Evolutionary conservation across 2,329 filamentous ascomycete genomes (phyloP), one percentile per base, ranked within the genome.

Genomic region (Monosporascus sp.): DNA sequence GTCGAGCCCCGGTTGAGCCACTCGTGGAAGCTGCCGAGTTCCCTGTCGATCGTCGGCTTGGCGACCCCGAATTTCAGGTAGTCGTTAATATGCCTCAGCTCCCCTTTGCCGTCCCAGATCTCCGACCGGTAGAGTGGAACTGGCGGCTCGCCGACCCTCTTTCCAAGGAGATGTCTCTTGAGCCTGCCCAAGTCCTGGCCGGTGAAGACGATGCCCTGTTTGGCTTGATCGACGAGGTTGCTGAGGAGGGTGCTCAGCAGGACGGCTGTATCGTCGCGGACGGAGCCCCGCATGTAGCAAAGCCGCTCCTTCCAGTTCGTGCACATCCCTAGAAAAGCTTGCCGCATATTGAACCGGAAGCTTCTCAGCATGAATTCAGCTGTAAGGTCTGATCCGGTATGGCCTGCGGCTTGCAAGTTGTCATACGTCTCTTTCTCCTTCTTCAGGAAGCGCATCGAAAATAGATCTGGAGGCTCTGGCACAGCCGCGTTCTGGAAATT

Each of bases 401-500:
- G 53, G 0, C 51, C 50, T 26, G 20, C 45, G 37, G 1, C 37
- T 43, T 57, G 71, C 40, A 2, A 86, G 63, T 0, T 80, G 74
- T 59, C 46, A 26, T 86, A 77, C 0, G 67, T 79, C 0, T 68
- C 70, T 1, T 61, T 72, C 17, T 80, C 72, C 50, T 82, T 79
- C 0, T 60, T 62, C 7, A 89, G 72, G 14, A 79, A 77, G 1
- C 80, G 76, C 2, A 70, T 56, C 7, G 68, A 53, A 7, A 78
- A 71, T 0, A 86, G 66, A 50, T 81, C 75, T 0, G 70, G 70
- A 7, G 67, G 52, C 1, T 63, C 35, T 0, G 79, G 81, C 6
- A 77, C 68, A 0, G 77, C 72, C 0, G 82, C 81, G 54, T 88
- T 91, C 5, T 63, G 59, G 59, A 93, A 93, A n/a, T 83, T 82